phyloP scores from a whole-genome alignment of 345 rosid species.

The Populus ilicifolia region DNA sequence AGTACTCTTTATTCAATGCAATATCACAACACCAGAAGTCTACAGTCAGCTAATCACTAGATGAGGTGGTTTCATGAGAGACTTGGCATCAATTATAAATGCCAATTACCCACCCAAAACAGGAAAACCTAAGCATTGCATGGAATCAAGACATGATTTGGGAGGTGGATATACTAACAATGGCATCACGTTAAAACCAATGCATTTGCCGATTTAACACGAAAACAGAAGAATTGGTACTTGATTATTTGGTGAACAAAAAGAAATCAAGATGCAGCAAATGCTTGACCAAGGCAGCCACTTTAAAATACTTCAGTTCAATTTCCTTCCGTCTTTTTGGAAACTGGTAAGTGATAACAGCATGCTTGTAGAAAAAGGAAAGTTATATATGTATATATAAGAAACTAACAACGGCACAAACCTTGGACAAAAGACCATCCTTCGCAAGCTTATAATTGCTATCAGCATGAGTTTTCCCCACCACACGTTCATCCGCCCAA shows the following conservation, averaged over 20 bases:
- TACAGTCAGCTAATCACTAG: background rate
- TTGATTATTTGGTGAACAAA: background rate
- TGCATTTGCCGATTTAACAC: background rate
- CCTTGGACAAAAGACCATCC: slow-evolving; percentile 72
- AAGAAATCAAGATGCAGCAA: slow-evolving; percentile 3
- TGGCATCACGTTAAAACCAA: background rate
- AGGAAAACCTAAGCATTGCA: background rate
- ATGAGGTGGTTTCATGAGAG: background rate
- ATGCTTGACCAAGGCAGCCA: background rate
- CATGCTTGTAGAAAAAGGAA: background rate
- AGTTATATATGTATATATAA: background rate
- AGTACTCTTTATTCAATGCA: background rate
- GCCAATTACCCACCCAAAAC: background rate
- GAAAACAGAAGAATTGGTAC: background rate
- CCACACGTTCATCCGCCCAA: slow-evolving; percentile 86
- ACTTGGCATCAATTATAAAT: background rate
- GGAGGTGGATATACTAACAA: background rate
- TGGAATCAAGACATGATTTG: background rate
- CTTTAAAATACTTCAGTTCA: background rate
- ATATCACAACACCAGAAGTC: background rate
- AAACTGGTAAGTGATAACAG: background rate
- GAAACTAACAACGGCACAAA: slow-evolving; percentile 15
- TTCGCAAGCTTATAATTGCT: slow-evolving; percentile 89
- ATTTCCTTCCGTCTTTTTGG: background rate
- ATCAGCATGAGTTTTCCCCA: slow-evolving; percentile 69